A percentile compares a stretch with the other conserved stretches of the same genome.
Conservation (phyloP, 352 stramenopile species). For the Globisporangium viniferum region DNA sequence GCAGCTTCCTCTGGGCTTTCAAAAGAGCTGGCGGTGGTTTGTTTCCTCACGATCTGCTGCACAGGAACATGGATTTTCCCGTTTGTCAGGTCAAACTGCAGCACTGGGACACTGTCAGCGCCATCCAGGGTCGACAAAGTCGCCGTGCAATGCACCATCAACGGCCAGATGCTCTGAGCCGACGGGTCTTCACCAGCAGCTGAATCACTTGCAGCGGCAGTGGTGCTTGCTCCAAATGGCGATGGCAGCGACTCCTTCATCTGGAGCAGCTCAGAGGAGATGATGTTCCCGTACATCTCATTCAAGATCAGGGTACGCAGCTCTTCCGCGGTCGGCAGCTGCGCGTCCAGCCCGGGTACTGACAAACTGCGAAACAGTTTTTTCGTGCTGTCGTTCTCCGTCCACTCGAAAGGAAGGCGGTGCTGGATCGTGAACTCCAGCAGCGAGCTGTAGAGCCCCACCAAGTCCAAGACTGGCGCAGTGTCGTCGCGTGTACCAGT, state of each 20-base stretch:
- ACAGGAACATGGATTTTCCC: conserved; percentile 34
- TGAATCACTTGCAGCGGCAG: not conserved
- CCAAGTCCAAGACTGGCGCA: conserved; percentile 8
- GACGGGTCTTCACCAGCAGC: not conserved
- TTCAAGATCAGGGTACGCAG: conserved; percentile 44
- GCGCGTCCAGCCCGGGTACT: conserved; percentile 13
- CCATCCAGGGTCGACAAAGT: not conserved
- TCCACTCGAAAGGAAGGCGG: conserved; percentile 61
- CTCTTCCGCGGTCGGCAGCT: conserved; percentile 31
- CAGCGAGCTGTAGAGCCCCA: conserved; percentile 31
- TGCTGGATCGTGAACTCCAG: conserved; percentile 65
- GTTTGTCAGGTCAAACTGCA: conserved; percentile 40
- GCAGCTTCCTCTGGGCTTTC: conserved; percentile 16
- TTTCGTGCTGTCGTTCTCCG: conserved; percentile 47
- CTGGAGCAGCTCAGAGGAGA: conserved; percentile 31
- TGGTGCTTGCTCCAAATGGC: not conserved
- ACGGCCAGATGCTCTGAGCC: conserved; percentile 20
- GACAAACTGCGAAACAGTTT: conserved; percentile 37
- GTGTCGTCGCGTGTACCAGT: conserved; percentile 3
- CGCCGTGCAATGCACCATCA: conserved; percentile 37
- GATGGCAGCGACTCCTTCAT: conserved; percentile 36
- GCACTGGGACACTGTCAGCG: conserved; percentile 10
- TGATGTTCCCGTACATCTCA: conserved; percentile 28
- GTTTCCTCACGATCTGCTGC: conserved; percentile 26
- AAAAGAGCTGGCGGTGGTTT: not conserved